Base-by-base conservation (phyloP, 2,329 filamentous ascomycete species). In the Penicillium italicum region DNA sequence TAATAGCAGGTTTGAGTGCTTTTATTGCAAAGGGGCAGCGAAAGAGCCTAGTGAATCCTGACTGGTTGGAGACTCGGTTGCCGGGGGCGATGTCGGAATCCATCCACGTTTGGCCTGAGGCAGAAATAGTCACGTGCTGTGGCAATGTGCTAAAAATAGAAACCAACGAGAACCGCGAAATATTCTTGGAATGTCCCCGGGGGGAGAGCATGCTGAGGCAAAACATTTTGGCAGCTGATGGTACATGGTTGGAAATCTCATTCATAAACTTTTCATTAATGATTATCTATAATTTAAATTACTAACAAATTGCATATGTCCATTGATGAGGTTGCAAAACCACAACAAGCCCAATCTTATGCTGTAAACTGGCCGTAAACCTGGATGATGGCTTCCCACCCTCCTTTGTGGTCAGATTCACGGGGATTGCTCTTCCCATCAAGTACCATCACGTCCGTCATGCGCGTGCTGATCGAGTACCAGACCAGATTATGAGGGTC, bases 401-500 rank as follows among this genome's bases (percentile, higher is more conserved):
- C 69, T 41, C 70, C 69, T 24, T 65, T 61, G 46, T 72, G 62
- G 40, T 66, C 56, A 4, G 52, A 51, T 49, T 69, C 59, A 8
- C 45, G 58, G 7, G 68, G 66, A 46, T 71, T 66, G 6, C 28
- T 60, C 45, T 59, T 57, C 3, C 62, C 65, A 57, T 72, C 70
- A 20, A 71, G 33, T 1, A 72, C 59, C 61, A 72, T 70, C 3
- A 67, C 64, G 22, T 71, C 68, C 2, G 65, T 60, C 57, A 59
- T 63, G 11, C 65, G 65, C 1, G 68, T 71, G 44, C 58, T 66
- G 34, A 72, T 66, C 3, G 67, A 70, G 44, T 72, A 72, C 69
- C 66, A 72, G 1, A 66, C 61, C 18, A 72, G 57, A 46, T 68
- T 65, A 11, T 60, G 51, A 8, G 69, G 69, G 2, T 38, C 33